Evolutionary conservation across 495 filamentous ascomycete species (phyloP), one percentile per base, ranked within the genome.

Genomic region (Tetracladium marchalianum): DNA sequence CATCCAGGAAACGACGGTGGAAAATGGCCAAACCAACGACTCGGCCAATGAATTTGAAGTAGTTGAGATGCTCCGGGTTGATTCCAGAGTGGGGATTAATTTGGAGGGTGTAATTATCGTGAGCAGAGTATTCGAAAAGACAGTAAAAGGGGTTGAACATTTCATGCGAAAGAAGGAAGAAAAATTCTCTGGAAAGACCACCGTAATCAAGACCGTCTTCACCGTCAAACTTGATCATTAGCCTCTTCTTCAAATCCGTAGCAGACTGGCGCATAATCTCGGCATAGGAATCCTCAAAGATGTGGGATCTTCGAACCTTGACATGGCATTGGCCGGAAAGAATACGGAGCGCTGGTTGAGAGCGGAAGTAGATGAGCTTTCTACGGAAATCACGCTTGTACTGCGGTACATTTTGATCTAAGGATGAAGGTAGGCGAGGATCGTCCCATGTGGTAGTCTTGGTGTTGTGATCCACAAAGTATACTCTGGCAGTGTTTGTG

Each of bases 91-190:
- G 92, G 47, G 92, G 92, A 69, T 99, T 99, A 71, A 99, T 99
- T 68, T 99, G 92, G 47, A 99, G 82, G 44, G 92, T 99, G 70
- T 99, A 99, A 70, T 99, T 99, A 78, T 99, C 92, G 70, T 99
- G 92, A 24, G 92, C 92, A 51, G 92, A 96, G 64, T 99, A 99
- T 69, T 99, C 92, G 71, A 99, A 99, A 38, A 99, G 75, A 67
- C 92, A 99, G 70, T 99, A 99, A 70, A 99, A 99, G 44, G 92
- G 92, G 66, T 99, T 99, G 69, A 99, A 99, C 92, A 99, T 99
- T 72, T 99, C 92, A 67, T 99, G 92, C n/a, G 92, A 97, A 35
- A 99, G 78, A 46, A 99, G 75, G 81, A 97, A 99, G 77, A 99
- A 99, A 72, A 97, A 99, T 67, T 99, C 92, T 76, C 92, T 84